Conservation (phyloP, 2,329 filamentous ascomycete species). For the Claviceps digitariae region DNA sequence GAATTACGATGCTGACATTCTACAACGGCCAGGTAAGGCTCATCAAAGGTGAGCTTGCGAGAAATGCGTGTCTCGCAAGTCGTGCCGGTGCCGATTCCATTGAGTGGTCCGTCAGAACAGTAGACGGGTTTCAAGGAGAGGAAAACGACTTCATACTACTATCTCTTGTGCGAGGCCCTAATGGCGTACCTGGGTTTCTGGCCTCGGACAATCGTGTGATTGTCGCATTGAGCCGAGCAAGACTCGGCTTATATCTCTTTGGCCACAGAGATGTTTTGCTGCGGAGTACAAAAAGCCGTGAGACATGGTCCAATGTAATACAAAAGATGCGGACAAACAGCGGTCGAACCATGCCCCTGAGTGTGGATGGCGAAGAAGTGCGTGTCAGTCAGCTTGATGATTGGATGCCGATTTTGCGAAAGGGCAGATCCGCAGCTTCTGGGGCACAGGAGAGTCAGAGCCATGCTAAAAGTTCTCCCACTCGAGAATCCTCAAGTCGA, state of each 20-base stretch:
- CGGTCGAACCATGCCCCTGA: constrained; percentile 11
- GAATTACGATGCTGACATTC: constrained; percentile 75
- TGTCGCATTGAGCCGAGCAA: constrained; percentile 54
- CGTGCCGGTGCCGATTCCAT: constrained; percentile 7
- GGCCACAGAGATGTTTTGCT: constrained; percentile 51
- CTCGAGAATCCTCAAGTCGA: not conserved
- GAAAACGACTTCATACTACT: constrained; percentile 76
- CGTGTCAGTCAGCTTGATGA: constrained; percentile 38
- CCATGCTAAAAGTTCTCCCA: not conserved
- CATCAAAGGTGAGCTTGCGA: constrained; percentile 37
- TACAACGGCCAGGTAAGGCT: constrained; percentile 71
- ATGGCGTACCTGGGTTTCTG: constrained; percentile 55
- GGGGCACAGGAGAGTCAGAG: not conserved
- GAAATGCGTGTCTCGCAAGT: constrained; percentile 11
- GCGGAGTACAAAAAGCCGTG: constrained; percentile 24
- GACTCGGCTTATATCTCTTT: constrained; percentile 71
- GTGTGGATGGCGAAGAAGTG: constrained; percentile 38
- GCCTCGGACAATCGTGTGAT: constrained; percentile 44
- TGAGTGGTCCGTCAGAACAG: constrained; percentile 54
- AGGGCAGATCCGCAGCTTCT: constrained; percentile 1
- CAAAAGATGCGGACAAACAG: constrained; percentile 25
- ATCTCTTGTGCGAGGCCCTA: constrained; percentile 64
- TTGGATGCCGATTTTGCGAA: constrained; percentile 27
- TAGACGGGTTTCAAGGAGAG: constrained; percentile 84
- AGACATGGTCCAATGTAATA: constrained; percentile 28